Percentiles rank a stretch among this genome's conserved stretches.
phyloP scores from a whole-genome alignment of 2,329 filamentous ascomycete genomes.

The Hyphodiscus sp. region DNA sequence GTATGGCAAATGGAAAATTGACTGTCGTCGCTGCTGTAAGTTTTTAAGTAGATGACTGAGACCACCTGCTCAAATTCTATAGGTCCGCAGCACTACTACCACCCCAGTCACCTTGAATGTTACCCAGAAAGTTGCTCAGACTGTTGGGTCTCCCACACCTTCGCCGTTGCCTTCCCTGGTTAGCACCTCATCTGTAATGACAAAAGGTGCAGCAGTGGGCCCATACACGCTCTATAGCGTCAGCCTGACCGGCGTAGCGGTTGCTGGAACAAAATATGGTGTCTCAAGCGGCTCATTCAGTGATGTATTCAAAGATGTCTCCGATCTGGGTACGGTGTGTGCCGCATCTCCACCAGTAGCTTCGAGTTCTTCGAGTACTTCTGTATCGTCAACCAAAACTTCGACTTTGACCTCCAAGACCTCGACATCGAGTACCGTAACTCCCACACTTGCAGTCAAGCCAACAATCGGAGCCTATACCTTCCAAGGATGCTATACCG shows the following conservation, averaged over 20 bases:
- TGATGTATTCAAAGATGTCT: constrained; percentile 44
- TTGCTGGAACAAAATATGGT: constrained; percentile 20
- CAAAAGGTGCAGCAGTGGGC: constrained; percentile 17
- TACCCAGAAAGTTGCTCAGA: constrained; percentile 18
- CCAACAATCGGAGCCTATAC: constrained; percentile 18
- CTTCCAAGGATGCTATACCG: constrained; percentile 10
- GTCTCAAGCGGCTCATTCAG: constrained; percentile 25
- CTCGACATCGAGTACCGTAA: constrained; percentile 7
- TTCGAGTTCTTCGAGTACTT: constrained; percentile 8
- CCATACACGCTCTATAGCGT: constrained; percentile 23
- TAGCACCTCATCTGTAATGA: constrained; percentile 18
- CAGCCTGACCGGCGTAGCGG: constrained; percentile 12
- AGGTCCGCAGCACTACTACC: constrained; percentile 18
- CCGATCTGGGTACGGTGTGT: constrained; percentile 40
- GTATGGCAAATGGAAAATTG: constrained; percentile 32
- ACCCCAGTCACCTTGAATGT: constrained; percentile 14
- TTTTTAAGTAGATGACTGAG: neutral
- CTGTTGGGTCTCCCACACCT: constrained; percentile 10
- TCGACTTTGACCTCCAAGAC: constrained; percentile 3
- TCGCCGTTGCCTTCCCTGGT: constrained; percentile 14
- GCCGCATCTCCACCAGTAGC: constrained; percentile 10
- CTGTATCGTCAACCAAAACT: neutral
- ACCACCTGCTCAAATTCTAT: neutral
- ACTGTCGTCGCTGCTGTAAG: constrained; percentile 25
- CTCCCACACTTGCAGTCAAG: constrained; percentile 18